Base-by-base conservation (phyloP, 2,329 filamentous ascomycete species). In the Cercospora sp. region DNA sequence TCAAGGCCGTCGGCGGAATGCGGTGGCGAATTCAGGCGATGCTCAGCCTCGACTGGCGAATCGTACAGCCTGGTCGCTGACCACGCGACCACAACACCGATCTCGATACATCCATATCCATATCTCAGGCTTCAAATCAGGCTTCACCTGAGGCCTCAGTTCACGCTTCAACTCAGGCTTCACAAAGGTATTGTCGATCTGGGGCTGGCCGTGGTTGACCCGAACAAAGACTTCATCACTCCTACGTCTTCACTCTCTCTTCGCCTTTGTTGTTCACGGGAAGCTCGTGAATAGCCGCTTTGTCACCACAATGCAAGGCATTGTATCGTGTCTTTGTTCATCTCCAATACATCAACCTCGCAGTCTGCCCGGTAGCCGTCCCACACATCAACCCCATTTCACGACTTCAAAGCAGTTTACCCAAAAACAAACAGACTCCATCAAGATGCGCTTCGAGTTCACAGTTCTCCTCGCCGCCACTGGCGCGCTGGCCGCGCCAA, bases 401-500 rank as follows among this genome's bases (percentile, higher is more conserved):
- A 53, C 13, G 32, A 26, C n/a, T 26, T 13, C 61, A 63, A 57
- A 32, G 10, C 16, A 63, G 7, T n/a, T 26, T 5, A 43, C 49
- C 40, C 30, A 45, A 53, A 24, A 32, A 18, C 16, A 21, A 57
- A 40, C 18, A 24, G 21, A 49, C 37, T 21, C 16, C 8, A 53
- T 24, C 10, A 68, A 60, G 8, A 69, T 68, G 69, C 70, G 37
- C 49, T 67, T 62, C 64, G 18, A 40, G 3, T 21, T 65, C 5
- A 69, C 63, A 40, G 43, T 60, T 13, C 60, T 72, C 61, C 63
- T 72, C 34, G 53, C 63, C 60, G 37, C 65, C 10, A 18, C 64
- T 43, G 57, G 64, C 30, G 70, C 69, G 65, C 69, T 72, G 70
- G 70, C 70, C 58, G 70, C 70, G 24, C 66, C 66, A 30, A 9